phyloP scores from a whole-genome alignment of 805 yeast genomes.

The Hanseniaspora lachancei region DNA sequence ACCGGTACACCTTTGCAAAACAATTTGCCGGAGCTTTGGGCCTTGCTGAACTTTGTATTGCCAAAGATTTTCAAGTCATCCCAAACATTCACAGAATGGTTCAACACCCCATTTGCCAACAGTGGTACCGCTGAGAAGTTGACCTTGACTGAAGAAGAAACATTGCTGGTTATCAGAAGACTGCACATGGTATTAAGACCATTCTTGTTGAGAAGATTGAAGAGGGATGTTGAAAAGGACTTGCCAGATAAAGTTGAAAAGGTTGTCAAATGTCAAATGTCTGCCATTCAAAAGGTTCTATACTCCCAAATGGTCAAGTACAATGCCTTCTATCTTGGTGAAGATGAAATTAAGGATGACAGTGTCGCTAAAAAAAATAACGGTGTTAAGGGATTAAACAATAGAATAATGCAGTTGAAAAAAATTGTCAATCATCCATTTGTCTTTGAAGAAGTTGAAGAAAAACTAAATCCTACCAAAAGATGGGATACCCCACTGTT shows the following conservation, averaged over 20 bases:
- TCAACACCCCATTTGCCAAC: conserved; percentile 76
- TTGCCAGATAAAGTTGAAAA: conserved; percentile 74
- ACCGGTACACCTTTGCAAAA: conserved; percentile 85
- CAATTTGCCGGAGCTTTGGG: conserved; percentile 78
- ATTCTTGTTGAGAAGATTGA: conserved; percentile 67
- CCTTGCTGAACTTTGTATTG: conserved; percentile 63
- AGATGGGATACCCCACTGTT: conserved; percentile 50
- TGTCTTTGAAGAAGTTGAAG: conserved; percentile 73
- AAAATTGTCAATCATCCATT: conserved; percentile 81
- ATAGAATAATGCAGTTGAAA: conserved; percentile 73
- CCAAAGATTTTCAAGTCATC: conserved; percentile 79
- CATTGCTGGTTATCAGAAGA: conserved; percentile 67
- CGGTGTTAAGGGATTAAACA: conserved; percentile 66
- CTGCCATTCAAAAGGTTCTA: conserved; percentile 55
- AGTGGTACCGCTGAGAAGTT: conserved; percentile 72
- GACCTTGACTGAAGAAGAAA: conserved; percentile 76
- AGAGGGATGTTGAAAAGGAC: conserved; percentile 77
- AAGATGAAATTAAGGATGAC: conserved; percentile 11
- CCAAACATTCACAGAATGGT: conserved; percentile 80
- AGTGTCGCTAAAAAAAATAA: conserved; percentile 43
- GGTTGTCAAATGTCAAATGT: conserved; percentile 65
- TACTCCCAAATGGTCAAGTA: conserved; percentile 69
- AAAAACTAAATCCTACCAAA: conserved; percentile 44
- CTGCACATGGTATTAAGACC: conserved; percentile 78
- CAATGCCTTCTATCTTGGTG: conserved; percentile 54